Conservation (phyloP, 2,329 filamentous ascomycete genomes). For the Aspergillus sp. region DNA sequence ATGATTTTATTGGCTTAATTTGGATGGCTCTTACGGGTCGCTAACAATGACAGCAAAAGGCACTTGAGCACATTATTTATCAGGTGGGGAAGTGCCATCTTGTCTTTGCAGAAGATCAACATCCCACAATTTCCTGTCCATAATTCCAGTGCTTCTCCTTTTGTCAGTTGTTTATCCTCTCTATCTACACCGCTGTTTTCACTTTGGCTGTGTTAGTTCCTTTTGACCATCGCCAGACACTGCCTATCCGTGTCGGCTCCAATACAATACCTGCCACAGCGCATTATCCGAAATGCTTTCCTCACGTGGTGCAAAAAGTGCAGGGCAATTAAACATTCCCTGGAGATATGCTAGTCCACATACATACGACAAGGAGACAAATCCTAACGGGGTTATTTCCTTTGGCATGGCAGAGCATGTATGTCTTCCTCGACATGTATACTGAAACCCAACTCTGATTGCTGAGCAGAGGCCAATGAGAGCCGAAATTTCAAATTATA, state of each 20-base stretch:
- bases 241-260: no score
- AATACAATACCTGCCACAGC: no score
- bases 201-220: no score
- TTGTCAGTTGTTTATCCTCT: no score
- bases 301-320: conserved; percentile 18
- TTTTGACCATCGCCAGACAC: no score
- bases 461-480: conserved; percentile 29
- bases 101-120: no score
- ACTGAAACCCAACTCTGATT: background rate
- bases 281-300: conserved; percentile 19
- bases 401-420: conserved; percentile 35
- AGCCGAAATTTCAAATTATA: conserved; percentile 33
- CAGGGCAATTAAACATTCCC: conserved; percentile 14
- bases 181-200: no score
- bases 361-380: conserved; percentile 22
- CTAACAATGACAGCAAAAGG: background rate
- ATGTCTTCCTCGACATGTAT: conserved; percentile 1
- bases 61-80: background rate
- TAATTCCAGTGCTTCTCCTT: no score
- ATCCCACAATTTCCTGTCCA: no score
- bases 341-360: conserved; percentile 23
- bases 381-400: conserved; percentile 29
- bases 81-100: background rate
- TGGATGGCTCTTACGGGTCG: no score
- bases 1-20: no score